Percentiles rank a stretch among this genome's conserved stretches.
Conservation (phyloP, 2,329 filamentous ascomycete species). For the Fusarium paranaense region DNA sequence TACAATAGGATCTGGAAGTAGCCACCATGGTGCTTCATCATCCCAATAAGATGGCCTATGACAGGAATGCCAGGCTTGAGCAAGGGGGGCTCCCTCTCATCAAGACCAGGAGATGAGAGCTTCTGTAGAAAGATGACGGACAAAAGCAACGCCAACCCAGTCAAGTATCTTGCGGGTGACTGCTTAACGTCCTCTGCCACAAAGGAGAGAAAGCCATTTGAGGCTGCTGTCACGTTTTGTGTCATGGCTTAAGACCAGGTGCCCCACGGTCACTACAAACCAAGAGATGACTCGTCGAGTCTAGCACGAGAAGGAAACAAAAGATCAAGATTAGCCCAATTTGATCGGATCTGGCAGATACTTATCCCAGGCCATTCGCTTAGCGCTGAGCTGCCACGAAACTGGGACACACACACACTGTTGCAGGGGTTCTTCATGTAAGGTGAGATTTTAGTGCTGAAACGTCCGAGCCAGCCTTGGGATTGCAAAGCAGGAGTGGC, state of each 20-base stretch:
- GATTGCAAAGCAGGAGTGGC: neutral
- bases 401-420: neutral
- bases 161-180: conserved; percentile 17
- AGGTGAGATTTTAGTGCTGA: neutral
- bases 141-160: neutral
- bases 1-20: conserved; percentile 37
- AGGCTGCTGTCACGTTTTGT: neutral
- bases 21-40: conserved; percentile 38
- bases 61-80: conserved; percentile 21
- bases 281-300: neutral
- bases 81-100: conserved; percentile 19
- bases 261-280: neutral
- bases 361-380: neutral
- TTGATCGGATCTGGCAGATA: neutral
- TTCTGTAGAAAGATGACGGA: neutral
- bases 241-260: neutral
- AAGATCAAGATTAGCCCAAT: neutral
- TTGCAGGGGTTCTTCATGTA: neutral
- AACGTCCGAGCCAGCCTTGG: neutral
- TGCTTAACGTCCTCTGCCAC: conserved; percentile 10
- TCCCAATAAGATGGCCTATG: conserved; percentile 56
- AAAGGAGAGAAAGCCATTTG: conserved; percentile 10
- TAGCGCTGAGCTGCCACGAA: neutral
- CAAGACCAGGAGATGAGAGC: conserved; percentile 12
- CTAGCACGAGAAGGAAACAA: neutral